Conservation (phyloP, 2,329 filamentous ascomycete species). For the Achaetomium macrosporum region DNA sequence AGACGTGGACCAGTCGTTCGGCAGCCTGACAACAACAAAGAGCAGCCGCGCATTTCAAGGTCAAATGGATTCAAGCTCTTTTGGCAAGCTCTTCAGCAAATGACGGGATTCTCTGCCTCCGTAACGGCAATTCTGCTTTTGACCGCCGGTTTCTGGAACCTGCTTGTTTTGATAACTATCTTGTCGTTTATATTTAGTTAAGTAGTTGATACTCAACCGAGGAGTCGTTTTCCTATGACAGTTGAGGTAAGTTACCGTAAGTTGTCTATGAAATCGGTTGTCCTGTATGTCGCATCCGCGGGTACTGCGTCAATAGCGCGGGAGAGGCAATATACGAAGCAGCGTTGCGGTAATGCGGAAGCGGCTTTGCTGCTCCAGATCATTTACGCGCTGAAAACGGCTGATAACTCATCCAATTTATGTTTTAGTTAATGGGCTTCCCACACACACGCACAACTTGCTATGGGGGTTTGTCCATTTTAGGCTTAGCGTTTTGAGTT, state of each 20-base stretch:
- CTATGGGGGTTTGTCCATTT: no score
- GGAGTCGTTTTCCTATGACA: not conserved
- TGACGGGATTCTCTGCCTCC: not conserved
- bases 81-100: conserved; percentile 13
- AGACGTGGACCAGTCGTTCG: conserved; percentile 14
- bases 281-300: not conserved
- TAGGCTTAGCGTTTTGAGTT: no score
- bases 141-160: not conserved
- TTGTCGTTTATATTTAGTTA: not conserved
- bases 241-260: not conserved
- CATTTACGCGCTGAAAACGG: no score
- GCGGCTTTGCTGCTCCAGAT: not conserved
- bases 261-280: not conserved
- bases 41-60: conserved; percentile 17
- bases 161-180: conserved; percentile 1
- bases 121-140: conserved; percentile 1
- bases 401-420: not conserved
- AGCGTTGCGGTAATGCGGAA: not conserved
- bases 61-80: conserved; percentile 17
- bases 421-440: not conserved
- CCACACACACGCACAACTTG: no score
- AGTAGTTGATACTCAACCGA: not conserved
- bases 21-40: not conserved
- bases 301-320: not conserved
- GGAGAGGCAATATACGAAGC: not conserved